A percentile compares a stretch with the other conserved stretches of the same genome.
phyloP scores from a whole-genome alignment of 768 basidiomycete species.

The Mycena latifolia region DNA sequence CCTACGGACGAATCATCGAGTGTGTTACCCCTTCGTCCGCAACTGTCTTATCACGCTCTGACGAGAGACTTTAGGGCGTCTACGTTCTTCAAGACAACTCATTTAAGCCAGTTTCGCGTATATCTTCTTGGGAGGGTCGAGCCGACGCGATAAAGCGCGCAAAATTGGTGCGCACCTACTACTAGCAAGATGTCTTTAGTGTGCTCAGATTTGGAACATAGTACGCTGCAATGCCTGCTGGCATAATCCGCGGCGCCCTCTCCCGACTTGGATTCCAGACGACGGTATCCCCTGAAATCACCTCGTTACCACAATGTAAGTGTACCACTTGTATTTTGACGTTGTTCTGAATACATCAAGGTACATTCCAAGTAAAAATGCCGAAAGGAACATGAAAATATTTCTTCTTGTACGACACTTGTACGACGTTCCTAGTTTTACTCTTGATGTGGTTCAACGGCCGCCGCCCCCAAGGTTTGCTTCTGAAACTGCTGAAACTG shows the following conservation, averaged over 20 bases:
- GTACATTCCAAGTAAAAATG: constrained; percentile 87
- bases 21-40: constrained; percentile 48
- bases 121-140: constrained; percentile 86
- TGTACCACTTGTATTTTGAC: not conserved
- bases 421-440: not conserved
- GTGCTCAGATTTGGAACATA: constrained; percentile 43
- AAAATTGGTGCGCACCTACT: constrained; percentile 66
- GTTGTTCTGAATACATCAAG: constrained; percentile 48
- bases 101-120: constrained; percentile 85
- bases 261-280: constrained; percentile 81
- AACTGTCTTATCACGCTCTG: not conserved
- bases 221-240: constrained; percentile 87
- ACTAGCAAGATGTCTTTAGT: not conserved
- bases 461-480: not conserved
- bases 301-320: constrained; percentile 87
- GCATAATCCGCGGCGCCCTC: constrained; percentile 88
- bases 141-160: constrained; percentile 79
- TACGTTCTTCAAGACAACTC: constrained; percentile 94
- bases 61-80: constrained; percentile 71
- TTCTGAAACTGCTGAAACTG: too few species aligned
- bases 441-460: not conserved
- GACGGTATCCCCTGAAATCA: constrained; percentile 83
- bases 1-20: constrained; percentile 93
- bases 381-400: constrained; percentile 70
- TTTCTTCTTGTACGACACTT: not conserved